Conservation (phyloP, 2,329 filamentous ascomycete genomes). For the Beauveria pseudobassiana region DNA sequence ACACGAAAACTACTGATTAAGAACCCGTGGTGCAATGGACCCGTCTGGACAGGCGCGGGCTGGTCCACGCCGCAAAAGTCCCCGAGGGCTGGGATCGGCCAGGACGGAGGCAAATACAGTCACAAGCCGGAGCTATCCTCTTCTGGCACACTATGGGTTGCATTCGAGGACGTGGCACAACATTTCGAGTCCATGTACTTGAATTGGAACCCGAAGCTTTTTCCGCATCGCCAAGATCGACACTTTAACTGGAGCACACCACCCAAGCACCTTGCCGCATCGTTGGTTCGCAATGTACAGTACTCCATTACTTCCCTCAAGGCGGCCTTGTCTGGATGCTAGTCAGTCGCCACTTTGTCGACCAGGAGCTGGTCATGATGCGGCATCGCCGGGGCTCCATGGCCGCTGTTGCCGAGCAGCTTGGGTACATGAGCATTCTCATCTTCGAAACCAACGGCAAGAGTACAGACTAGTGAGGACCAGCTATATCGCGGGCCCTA, state of each 20-base stretch:
- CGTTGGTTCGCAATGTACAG: constrained; percentile 59
- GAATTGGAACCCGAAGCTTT: constrained; percentile 91
- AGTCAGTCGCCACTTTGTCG: constrained; percentile 77
- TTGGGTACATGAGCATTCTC: constrained; percentile 83
- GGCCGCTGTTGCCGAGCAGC: constrained; percentile 41
- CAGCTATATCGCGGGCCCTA: constrained; percentile 71
- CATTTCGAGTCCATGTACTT: constrained; percentile 94
- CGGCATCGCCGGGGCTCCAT: constrained; percentile 34
- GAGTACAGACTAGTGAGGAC: constrained; percentile 67
- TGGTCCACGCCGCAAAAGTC: constrained; percentile 15
- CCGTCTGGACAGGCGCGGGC: constrained; percentile 56
- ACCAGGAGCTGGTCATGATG: constrained; percentile 52
- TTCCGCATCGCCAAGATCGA: constrained; percentile 73
- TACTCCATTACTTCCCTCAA: constrained; percentile 57
- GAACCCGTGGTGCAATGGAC: constrained; percentile 89
- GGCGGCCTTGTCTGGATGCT: constrained; percentile 72
- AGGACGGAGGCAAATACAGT: background rate
- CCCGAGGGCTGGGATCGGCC: background rate
- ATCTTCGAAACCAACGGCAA: constrained; percentile 66
- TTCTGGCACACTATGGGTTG: constrained; percentile 88
- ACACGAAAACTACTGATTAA: constrained; percentile 74
- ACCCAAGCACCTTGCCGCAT: constrained; percentile 41
- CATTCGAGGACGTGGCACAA: constrained; percentile 76
- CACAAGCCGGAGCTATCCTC: background rate
- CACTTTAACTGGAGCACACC: constrained; percentile 78